Conservation (phyloP, 2,329 filamentous ascomycete species). For the Phialophora chinensis region DNA sequence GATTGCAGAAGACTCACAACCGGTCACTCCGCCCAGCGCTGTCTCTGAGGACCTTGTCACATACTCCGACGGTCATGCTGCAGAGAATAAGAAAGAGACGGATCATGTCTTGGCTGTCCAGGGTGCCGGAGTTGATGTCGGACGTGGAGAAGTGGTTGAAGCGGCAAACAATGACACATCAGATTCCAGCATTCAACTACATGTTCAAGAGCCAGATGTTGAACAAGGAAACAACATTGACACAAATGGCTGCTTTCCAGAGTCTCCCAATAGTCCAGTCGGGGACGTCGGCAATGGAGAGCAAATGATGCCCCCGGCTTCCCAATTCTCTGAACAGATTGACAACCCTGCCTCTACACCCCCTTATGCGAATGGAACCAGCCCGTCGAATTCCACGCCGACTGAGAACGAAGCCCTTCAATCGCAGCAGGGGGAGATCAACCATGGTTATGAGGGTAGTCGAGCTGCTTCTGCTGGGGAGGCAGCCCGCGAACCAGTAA, state of each 20-base stretch:
- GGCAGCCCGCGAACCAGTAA: neutral
- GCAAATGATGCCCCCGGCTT: neutral
- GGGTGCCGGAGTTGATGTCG: neutral
- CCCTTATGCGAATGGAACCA: slow-evolving; percentile 17
- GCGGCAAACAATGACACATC: neutral
- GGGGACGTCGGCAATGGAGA: neutral
- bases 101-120: slow-evolving; percentile 3
- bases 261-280: neutral
- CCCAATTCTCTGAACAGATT: neutral
- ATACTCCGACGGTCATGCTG: neutral
- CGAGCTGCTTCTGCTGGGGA: neutral
- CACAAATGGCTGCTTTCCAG: neutral
- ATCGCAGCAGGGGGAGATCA: neutral
- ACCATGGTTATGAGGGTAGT: neutral
- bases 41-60: slow-evolving; percentile 7
- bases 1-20: slow-evolving; percentile 11
- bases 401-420: slow-evolving; percentile 7
- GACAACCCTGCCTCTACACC: neutral
- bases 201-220: neutral
- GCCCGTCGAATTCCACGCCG: slow-evolving; percentile 7
- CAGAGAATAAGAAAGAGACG: slow-evolving; percentile 2
- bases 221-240: neutral
- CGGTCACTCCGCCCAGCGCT: slow-evolving; percentile 10
- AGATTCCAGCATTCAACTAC: neutral
- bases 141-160: neutral